These are phyloP conservation scores for Oropetium thomaeum DNA, from an alignment of 176 grass and related monocot genomes.

Conservation along the genomic window DNA sequence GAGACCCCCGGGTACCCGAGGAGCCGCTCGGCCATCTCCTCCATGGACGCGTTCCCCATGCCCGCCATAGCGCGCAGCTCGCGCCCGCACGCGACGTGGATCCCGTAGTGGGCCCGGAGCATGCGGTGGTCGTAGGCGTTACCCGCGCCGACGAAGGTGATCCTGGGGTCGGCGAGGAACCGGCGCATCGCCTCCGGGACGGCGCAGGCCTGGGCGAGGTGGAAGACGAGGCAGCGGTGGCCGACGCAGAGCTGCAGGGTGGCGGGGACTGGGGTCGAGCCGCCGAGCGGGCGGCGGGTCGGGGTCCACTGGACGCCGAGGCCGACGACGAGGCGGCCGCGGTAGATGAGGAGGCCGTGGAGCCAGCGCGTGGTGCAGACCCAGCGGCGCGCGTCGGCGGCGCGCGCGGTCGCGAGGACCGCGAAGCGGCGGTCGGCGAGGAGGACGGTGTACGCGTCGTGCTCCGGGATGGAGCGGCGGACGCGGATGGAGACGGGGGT, in stretches of 20 bases:
- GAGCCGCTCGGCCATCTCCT: slow-evolving; percentile 23
- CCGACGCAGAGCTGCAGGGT: slow-evolving; percentile 50
- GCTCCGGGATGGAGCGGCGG: neutral
- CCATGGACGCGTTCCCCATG: slow-evolving; percentile 46
- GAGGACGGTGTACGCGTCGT: slow-evolving; percentile 34
- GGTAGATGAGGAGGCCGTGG: neutral
- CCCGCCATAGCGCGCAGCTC: slow-evolving; percentile 8
- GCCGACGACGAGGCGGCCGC: slow-evolving; percentile 28
- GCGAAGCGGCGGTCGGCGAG: neutral
- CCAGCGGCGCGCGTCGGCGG: slow-evolving; percentile 25
- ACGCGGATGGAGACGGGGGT: slow-evolving; percentile 20
- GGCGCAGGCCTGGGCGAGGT: slow-evolving; percentile 15
- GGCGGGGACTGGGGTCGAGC: neutral
- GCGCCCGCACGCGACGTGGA: neutral
- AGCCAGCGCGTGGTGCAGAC: slow-evolving; percentile 21
- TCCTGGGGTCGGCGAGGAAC: slow-evolving; percentile 32
- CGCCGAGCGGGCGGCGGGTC: neutral
- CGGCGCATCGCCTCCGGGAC: neutral
- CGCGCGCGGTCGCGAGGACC: slow-evolving; percentile 20
- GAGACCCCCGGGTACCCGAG: slow-evolving; percentile 30
- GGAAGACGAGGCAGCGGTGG: slow-evolving; percentile 42
- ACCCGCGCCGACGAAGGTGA: slow-evolving; percentile 38
- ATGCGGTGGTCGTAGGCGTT: neutral
- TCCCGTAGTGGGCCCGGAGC: slow-evolving; percentile 18
- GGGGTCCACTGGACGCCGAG: slow-evolving; percentile 44